Evolutionary conservation across 2,329 filamentous ascomycete genomes (phyloP), one percentile per base, ranked within the genome.

Genomic region (Pestalotiopsis sp.): DNA sequence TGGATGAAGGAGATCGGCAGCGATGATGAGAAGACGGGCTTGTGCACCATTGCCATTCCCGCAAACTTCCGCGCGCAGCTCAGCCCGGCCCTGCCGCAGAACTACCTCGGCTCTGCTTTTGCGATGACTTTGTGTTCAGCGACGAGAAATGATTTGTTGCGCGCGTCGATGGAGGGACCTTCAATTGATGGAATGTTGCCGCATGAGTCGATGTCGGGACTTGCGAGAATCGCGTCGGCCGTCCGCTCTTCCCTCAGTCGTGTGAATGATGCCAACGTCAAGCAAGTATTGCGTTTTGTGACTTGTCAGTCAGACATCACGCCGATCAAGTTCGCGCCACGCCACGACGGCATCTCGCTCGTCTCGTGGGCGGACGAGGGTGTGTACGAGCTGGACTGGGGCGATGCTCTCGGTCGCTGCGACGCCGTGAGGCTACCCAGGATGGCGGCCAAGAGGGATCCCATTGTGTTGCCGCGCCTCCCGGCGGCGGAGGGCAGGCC

Each of bases 311-410:
- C 69, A 1, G 67, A 68, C 5, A 27, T 66, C 2, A 57, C 68
- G 3, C 65, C 67, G 5, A 68, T 74, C 41, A 69, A 65, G 5
- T 64, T 74, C 17, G 74, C 72, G 4, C 74, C 72, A 4, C 71
- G 59, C 2, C 71, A 72, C 36, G 70, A 71, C 45, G 71, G 69
- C 9, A 71, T 75, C 5, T 76, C 74, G n/a, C 72, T 78, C 13
- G 75, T 78, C n/a, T 78, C 76, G 9, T 78, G 77, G 76, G 77
- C 77, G 0, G 74, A 76, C 36, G 69, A 78, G 60, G 68, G 65
- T 3, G 67, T 70, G 17, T 76, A 74, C 45, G 72, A 72, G 57
- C 70, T 78, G 3, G 64, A 75, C 31, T 78, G 76, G 76, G 77
- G 76, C 1, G 58, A 65, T 3, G 52, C 31, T 0, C 13, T 76